Evolutionary conservation across 208 protist species (phyloP), one percentile per base, ranked within the genome.

Genomic region (Porcisia hertigi): DNA sequence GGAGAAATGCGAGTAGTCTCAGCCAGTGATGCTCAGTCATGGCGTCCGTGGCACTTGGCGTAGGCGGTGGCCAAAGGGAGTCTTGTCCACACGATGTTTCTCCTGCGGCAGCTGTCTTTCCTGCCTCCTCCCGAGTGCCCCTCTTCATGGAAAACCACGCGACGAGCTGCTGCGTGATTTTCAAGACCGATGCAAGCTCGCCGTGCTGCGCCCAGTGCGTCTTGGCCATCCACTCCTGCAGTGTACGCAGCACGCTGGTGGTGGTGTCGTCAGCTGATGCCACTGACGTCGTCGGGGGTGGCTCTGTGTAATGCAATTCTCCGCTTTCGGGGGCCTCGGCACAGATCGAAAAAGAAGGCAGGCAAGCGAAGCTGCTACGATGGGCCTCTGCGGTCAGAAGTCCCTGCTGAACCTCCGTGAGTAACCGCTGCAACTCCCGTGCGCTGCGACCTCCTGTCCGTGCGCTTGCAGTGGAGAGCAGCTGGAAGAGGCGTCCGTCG

Each of bases 341-440:
- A 25, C 43, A 41, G 23, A 39, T 25, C 25, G 47, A 54, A 12
- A 71, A 57, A 20, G 69, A 45, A 41, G 25, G 67, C 67, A 73
- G 36, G 12, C 16, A 30, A 7, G 41, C 30, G 5, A 81, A 64
- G 16, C 36, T 43, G 14, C 60, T 73, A 16, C 86, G 75, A 52
- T 72, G 71, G 58, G 78, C 77, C 16, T 55, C 25, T 8, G 70
- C 73, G 0, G 65, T 52, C 5, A 53, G 66, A 45, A 87, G 59
- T 18, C 60, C 62, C 57, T 91, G 83, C 49, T 80, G 73, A 12
- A 87, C 63, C 18, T 91, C 85, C 57, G 79, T 81, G 5, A 80
- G 63, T 8, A 82, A 66, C 12, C 59, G 53, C 6, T 88, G 81
- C 74, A 90, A 89, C 8, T 95, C 91, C 25, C 79, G 82, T 23